Conservation (phyloP, 2,329 filamentous ascomycete genomes). For the Pseudopithomyces maydicus region DNA sequence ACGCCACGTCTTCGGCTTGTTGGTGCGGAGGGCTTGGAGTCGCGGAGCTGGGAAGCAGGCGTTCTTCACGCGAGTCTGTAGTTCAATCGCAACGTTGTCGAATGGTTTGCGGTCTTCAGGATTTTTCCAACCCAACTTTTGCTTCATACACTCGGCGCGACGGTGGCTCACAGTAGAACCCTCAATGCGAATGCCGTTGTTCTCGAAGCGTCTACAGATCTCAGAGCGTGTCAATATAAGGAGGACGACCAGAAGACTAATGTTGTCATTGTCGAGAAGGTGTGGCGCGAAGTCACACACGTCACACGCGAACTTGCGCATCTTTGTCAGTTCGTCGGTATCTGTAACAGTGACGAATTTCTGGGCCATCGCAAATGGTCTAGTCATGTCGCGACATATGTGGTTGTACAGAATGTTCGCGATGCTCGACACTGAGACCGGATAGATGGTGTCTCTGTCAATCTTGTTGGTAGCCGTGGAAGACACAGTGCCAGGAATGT, state of each 20-base stretch:
- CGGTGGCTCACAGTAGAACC: constrained; percentile 45
- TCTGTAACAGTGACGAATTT: constrained; percentile 40
- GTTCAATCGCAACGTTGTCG: constrained; percentile 40
- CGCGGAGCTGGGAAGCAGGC: constrained; percentile 37
- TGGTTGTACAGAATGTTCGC: constrained; percentile 39
- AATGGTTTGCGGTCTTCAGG: constrained; percentile 41
- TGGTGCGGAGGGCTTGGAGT: constrained; percentile 18
- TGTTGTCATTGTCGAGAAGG: constrained; percentile 46
- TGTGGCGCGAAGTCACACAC: constrained; percentile 45
- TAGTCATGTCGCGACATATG: constrained; percentile 42
- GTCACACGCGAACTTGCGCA: constrained; percentile 42
- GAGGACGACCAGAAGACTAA: constrained; percentile 41
- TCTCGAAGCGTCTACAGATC: constrained; percentile 40
- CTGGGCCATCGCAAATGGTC: constrained; percentile 40
- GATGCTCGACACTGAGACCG: constrained; percentile 40
- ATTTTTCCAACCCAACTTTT: constrained; percentile 41
- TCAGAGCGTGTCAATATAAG: constrained; percentile 43
- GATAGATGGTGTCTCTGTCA: constrained; percentile 40
- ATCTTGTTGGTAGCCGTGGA: constrained; percentile 42
- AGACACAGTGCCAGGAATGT: constrained; percentile 44
- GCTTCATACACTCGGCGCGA: constrained; percentile 46
- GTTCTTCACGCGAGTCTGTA: constrained; percentile 44
- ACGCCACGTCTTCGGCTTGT: constrained; percentile 21
- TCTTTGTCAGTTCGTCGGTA: constrained; percentile 34
- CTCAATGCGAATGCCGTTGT: constrained; percentile 45